A percentile compares a stretch with the other conserved stretches of the same genome.
Conservation (phyloP, 176 grass and related monocot species). For the Hordeum marinum region DNA sequence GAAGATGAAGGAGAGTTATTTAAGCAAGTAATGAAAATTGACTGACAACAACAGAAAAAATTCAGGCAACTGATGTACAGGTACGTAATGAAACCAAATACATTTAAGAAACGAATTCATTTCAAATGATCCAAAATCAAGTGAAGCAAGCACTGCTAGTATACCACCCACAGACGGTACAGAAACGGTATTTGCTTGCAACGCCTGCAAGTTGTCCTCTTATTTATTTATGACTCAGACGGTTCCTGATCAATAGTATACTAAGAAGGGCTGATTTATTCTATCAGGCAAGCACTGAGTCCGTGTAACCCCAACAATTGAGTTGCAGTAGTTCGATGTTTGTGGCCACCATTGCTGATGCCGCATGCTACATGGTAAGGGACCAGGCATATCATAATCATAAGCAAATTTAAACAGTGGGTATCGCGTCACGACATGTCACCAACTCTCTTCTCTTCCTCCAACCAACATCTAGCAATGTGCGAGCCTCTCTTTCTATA, state of each 20-base stretch:
- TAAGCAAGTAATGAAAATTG: too few species aligned
- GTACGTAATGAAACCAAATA: too few species aligned
- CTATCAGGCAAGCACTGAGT: background rate
- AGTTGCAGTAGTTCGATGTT: background rate
- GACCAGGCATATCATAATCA: conserved; percentile 16
- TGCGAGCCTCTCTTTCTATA: background rate
- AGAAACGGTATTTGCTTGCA: background rate
- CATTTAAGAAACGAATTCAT: background rate
- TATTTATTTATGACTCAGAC: background rate
- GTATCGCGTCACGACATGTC: background rate
- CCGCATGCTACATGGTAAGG: conserved; percentile 24
- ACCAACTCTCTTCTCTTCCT: conserved; percentile 20
- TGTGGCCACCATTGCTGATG: conserved; percentile 11
- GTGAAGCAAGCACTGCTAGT: background rate
- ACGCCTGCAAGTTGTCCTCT: background rate
- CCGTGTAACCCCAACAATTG: background rate
- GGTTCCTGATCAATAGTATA: background rate
- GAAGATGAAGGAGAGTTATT: background rate
- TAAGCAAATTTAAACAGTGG: background rate
- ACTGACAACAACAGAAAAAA: too few species aligned
- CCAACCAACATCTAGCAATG: conserved; percentile 16
- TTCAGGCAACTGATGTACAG: too few species aligned
- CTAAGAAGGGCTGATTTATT: background rate
- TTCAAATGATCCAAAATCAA: conserved; percentile 4
- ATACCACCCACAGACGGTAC: background rate